Evolutionary conservation across 441 rosid genomes (phyloP).

Genomic region (Monsonia emarginata): DNA sequence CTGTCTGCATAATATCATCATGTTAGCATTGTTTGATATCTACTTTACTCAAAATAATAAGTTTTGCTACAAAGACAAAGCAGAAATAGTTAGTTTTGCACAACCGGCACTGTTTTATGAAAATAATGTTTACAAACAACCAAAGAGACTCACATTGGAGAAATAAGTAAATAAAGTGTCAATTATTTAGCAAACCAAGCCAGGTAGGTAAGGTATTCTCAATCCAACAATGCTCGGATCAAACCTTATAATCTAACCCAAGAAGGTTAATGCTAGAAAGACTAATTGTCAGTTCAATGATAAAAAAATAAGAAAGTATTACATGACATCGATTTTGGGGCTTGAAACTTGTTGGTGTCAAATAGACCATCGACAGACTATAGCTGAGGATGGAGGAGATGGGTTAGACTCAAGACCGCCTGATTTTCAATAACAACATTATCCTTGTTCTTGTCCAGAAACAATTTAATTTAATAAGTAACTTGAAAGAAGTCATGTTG

Average conservation of each 20-base stretch:
- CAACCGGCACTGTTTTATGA: no score
- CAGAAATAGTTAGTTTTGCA: no score
- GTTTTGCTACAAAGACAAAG: conserved; percentile 36
- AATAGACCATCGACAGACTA: no score
- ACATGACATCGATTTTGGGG: no score
- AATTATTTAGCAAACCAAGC: not conserved
- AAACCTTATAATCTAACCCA: no score
- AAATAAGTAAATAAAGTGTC: not conserved
- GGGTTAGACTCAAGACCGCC: conserved; percentile 65
- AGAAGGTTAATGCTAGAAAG: no score
- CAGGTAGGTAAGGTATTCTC: not conserved
- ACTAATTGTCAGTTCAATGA: no score
- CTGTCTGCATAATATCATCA: conserved; percentile 48
- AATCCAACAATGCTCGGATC: not conserved
- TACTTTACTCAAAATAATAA: conserved; percentile 44
- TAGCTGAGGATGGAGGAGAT: no score
- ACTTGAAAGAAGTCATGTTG: conserved; percentile 44
- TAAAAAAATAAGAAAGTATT: no score
- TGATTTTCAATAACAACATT: conserved; percentile 98
- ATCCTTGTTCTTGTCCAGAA: conserved; percentile 97
- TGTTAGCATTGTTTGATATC: conserved; percentile 56
- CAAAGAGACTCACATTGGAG: not conserved
- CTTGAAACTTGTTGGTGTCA: no score
- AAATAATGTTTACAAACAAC: not conserved
- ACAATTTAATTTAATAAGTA: conserved; percentile 90